A percentile compares a stretch with the other conserved stretches of the same genome.
These are phyloP conservation scores for Ophiocordyceps camponoti-saundersi DNA, from an alignment of 2,329 filamentous ascomycete genomes.

Conservation along the genomic window DNA sequence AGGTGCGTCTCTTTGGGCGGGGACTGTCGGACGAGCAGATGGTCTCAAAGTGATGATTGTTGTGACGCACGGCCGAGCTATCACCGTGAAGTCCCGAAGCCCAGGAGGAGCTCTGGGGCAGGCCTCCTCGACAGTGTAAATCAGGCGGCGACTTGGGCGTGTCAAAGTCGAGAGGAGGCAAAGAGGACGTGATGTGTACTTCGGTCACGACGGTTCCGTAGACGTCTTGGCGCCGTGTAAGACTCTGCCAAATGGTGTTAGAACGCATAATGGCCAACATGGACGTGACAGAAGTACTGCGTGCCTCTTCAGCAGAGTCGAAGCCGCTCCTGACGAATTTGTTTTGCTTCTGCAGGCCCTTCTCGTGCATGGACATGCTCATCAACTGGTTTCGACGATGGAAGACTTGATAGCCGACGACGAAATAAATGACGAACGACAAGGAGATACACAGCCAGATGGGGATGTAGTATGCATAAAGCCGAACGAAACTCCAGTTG, in stretches of 20 bases:
- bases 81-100: neutral
- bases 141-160: constrained; percentile 4
- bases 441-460: constrained; percentile 41
- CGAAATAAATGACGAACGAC: constrained; percentile 36
- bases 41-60: constrained; percentile 11
- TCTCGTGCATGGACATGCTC: constrained; percentile 20
- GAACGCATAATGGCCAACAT: neutral
- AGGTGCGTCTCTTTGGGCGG: constrained; percentile 3
- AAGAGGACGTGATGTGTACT: constrained; percentile 23
- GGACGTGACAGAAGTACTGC: neutral
- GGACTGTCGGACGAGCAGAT: constrained; percentile 11
- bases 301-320: constrained; percentile 18
- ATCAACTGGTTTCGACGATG: constrained; percentile 37
- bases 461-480: constrained; percentile 43
- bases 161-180: constrained; percentile 4
- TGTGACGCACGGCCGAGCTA: constrained; percentile 2
- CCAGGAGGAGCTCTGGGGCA: neutral
- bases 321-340: constrained; percentile 10
- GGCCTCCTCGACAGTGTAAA: constrained; percentile 1
- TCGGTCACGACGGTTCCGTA: constrained; percentile 33
- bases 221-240: constrained; percentile 12
- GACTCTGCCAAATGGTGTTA: constrained; percentile 9
- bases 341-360: constrained; percentile 7
- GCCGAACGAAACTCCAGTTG: constrained; percentile 35
- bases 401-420: constrained; percentile 41